Evolutionary conservation across 768 basidiomycete species (phyloP).

Genomic region (Chalciporus sphaerocephalus): DNA sequence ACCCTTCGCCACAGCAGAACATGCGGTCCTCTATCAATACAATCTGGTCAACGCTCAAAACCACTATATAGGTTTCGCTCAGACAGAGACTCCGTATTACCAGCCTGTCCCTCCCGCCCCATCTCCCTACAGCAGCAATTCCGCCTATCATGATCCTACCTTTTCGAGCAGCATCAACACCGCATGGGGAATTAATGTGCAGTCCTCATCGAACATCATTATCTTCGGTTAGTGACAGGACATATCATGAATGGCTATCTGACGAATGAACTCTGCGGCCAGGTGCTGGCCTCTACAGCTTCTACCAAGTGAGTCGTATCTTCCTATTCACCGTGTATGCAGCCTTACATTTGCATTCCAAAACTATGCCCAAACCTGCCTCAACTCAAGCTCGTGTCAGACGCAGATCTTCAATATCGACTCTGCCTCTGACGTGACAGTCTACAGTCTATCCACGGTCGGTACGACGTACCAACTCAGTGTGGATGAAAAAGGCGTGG

Average conservation of each 20-base stretch:
- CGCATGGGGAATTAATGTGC: constrained; percentile 17
- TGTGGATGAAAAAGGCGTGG: constrained; percentile 32
- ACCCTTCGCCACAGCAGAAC: no score
- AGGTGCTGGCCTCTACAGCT: constrained; percentile 49
- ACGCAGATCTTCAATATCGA: constrained; percentile 41
- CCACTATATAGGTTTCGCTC: constrained; percentile 48
- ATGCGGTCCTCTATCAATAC: constrained; percentile 47
- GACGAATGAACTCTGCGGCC: constrained; percentile 15
- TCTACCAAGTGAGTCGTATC: constrained; percentile 36
- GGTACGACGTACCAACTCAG: constrained; percentile 40
- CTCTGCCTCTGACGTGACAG: constrained; percentile 33
- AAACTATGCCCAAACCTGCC: constrained; percentile 38
- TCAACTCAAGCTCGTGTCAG: constrained; percentile 36
- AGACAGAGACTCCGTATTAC: constrained; percentile 54
- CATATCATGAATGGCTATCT: no score
- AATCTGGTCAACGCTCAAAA: constrained; percentile 39
- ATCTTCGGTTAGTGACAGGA: constrained; percentile 43
- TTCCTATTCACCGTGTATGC: not conserved
- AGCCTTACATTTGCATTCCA: no score
- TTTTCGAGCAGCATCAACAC: constrained; percentile 13
- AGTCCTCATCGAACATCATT: constrained; percentile 37
- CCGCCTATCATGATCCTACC: constrained; percentile 37
- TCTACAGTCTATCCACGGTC: constrained; percentile 45
- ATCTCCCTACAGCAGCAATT: constrained; percentile 36
- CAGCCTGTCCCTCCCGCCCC: constrained; percentile 44